These are phyloP conservation scores for Erysimum cheiranthoides DNA, from an alignment of 345 rosid species.

Conservation along the genomic window DNA sequence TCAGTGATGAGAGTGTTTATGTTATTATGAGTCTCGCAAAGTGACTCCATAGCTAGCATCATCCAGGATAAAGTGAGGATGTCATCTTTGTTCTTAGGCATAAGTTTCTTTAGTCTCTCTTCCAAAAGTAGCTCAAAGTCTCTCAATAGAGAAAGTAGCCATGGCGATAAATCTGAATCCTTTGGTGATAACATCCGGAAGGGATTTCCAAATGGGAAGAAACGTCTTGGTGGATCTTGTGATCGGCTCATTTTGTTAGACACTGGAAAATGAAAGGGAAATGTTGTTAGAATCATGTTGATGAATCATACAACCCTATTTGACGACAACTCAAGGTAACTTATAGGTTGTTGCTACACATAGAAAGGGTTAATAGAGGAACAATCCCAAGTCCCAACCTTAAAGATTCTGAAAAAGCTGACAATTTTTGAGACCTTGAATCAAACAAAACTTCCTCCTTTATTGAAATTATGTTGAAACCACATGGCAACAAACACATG, in stretches of 20 bases:
- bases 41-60: conserved; percentile 79
- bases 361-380: background rate
- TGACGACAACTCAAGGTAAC: background rate
- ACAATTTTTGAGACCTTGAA: conserved; percentile 34
- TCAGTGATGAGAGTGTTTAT: conserved; percentile 69
- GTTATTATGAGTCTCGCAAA: conserved; percentile 71
- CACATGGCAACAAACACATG: conserved; percentile 8
- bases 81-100: conserved; percentile 63
- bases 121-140: conserved; percentile 71
- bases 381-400: conserved; percentile 5
- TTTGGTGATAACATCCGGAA: conserved; percentile 78
- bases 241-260: conserved; percentile 70
- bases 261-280: conserved; percentile 13
- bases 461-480: background rate
- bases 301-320: background rate
- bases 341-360: background rate
- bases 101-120: conserved; percentile 65
- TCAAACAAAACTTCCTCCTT: background rate
- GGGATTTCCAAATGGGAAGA: conserved; percentile 87
- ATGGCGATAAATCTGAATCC: conserved; percentile 69
- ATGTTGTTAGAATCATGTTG: conserved; percentile 12
- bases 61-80: conserved; percentile 84
- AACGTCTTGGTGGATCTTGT: conserved; percentile 74
- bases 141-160: conserved; percentile 53
- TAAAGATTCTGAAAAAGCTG: conserved; percentile 26